Evolutionary conservation across 257 asterid species (phyloP), one percentile per base, ranked within the genome.

Genomic region (Ballota nigra): DNA sequence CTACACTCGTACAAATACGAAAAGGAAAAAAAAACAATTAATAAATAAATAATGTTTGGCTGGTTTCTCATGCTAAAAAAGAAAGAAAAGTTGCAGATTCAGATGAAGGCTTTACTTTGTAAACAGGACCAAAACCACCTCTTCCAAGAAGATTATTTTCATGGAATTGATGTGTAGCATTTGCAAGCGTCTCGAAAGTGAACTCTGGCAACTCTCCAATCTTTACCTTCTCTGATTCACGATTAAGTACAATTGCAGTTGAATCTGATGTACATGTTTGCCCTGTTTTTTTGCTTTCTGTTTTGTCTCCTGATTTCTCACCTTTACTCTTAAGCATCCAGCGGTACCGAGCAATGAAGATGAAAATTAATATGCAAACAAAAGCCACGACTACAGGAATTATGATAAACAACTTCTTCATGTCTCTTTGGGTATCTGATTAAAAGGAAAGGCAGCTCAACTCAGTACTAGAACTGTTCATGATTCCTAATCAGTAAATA

Each of bases 291-390:
- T 53, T 53, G 12, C 8, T 29, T 53, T 53, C 20, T 20, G 28
- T 53, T 53, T 10, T 53, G 23, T 10, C 22, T 19, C 57, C 22
- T 19, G 57, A 49, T 16, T 9, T 38, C 36, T 40, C 13, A 78
- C 83, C 83, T 72, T 47, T 68, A 24, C 51, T 51, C 71, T 52
- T 71, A 8, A 45, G 36, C 68, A 52, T 19, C 59, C 59, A 52
- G 59, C 23, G n/a, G n/a, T n/a, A 52, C 28, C 59, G 4, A 52
- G 59, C 59, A 52, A 52, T 13, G 26, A 52, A 52, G 26, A 52
- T 22, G 26, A 52, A 7, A 18, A 51, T 22, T 18, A 23, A 20
- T 6, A 23, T 5, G 31, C 33, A 55, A 4, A 55, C 33, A 5
- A 55, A 23, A 23, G 16, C 16, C 6, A 13, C 62, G 24, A 55